A percentile compares a stretch with the other conserved stretches of the same genome.
Conservation (phyloP, 176 grass and related monocot species). For the Oryza brachyantha region DNA sequence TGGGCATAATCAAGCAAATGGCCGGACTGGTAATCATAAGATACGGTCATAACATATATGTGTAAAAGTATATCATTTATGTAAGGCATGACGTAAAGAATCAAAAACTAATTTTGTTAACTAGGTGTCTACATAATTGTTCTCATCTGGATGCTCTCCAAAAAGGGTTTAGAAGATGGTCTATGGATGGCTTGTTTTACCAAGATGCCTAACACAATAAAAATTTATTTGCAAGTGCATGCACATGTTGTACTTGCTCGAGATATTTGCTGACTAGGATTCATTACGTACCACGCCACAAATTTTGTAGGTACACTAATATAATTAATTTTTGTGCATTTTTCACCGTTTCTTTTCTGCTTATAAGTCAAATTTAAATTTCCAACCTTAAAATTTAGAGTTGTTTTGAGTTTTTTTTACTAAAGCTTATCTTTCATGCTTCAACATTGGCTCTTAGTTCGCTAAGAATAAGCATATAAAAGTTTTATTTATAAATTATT, state of each 20-base stretch:
- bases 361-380: no score
- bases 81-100: constrained; percentile 6
- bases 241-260: neutral
- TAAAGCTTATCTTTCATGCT: no score
- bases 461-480: no score
- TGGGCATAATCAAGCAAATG: neutral
- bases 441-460: no score
- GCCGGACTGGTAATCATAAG: constrained; percentile 30
- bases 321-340: no score
- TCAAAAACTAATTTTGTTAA: neutral
- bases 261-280: constrained; percentile 1
- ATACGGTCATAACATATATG: constrained; percentile 7
- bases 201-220: neutral
- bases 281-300: neutral
- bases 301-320: neutral
- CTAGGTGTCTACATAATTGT: constrained; percentile 2
- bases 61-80: neutral
- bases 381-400: no score
- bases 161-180: neutral
- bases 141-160: neutral
- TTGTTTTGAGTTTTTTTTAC: no score
- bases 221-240: neutral
- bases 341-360: no score
- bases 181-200: neutral
- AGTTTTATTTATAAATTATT: no score